Percentiles rank a stretch among this genome's conserved stretches.
phyloP scores from a whole-genome alignment of 768 basidiomycete species.

The Agaricus blazei region DNA sequence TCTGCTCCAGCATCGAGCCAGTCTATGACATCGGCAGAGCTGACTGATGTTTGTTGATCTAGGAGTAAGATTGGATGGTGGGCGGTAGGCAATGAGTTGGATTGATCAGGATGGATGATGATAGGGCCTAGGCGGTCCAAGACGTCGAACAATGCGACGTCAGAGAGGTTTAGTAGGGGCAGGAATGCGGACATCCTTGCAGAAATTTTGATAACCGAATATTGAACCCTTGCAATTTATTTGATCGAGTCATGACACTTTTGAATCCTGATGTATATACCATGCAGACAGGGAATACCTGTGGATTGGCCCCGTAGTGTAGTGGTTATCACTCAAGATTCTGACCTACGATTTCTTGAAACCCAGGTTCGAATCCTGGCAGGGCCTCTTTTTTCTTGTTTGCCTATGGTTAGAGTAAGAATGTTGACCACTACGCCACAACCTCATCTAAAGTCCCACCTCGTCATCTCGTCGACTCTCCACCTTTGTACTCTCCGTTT shows the following conservation, averaged over 20 bases:
- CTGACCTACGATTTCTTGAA: conserved; percentile 27
- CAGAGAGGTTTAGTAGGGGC: conserved; percentile 50
- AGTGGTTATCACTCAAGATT: conserved; percentile 34
- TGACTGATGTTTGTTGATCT: conserved; percentile 41
- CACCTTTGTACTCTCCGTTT: too few relatives aligned
- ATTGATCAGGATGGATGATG: conserved; percentile 41
- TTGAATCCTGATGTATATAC: too few relatives aligned
- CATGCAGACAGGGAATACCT: neutral
- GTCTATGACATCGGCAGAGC: conserved; percentile 51
- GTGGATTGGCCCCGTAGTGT: conserved; percentile 24
- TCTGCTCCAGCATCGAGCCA: conserved; percentile 76
- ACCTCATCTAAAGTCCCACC: too few relatives aligned
- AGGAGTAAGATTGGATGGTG: conserved; percentile 44
- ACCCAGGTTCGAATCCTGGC: conserved; percentile 34
- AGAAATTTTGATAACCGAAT: neutral
- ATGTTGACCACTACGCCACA: too few relatives aligned
- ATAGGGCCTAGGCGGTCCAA: conserved; percentile 77
- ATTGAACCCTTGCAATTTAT: neutral
- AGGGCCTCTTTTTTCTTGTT: conserved; percentile 21
- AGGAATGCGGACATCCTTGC: conserved; percentile 48
- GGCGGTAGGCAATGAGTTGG: conserved; percentile 25
- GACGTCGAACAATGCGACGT: conserved; percentile 47
- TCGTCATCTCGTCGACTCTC: too few relatives aligned
- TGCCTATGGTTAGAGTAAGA: neutral
- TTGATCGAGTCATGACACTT: conserved; percentile 5